Percentiles rank a stretch among this genome's conserved stretches.
Conservation (phyloP, 1,284 basidiomycete genomes). For the Sanguinoderma infundibulare region DNA sequence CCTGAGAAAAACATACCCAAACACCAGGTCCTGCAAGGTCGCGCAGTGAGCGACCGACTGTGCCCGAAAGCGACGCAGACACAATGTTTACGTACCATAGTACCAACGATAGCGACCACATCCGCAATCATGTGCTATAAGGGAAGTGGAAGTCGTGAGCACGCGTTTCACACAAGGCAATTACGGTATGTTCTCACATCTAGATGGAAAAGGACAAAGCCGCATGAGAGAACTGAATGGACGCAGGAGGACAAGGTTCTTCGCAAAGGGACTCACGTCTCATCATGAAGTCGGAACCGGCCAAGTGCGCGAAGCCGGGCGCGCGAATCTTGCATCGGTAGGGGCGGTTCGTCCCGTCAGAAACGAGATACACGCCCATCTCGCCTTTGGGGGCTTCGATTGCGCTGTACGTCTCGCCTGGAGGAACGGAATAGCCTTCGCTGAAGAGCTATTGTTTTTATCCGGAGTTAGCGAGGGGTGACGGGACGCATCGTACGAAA, state of each 20-base stretch:
- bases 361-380: conserved; percentile 97
- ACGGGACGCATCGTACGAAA: conserved; percentile 12
- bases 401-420: conserved; percentile 96
- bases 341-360: conserved; percentile 91
- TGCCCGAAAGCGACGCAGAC: background rate
- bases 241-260: conserved; percentile 2
- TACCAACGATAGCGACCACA: conserved; percentile 92
- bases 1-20: conserved; percentile 61
- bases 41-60: conserved; percentile 25
- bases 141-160: conserved; percentile 35
- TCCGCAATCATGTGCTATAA: conserved; percentile 87
- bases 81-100: conserved; percentile 67
- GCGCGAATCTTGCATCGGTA: conserved; percentile 96
- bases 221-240: conserved; percentile 12
- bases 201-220: conserved; percentile 35
- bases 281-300: conserved; percentile 95
- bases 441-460: conserved; percentile 78
- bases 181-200: conserved; percentile 52
- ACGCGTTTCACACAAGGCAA: conserved; percentile 4
- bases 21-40: conserved; percentile 65
- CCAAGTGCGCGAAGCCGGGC: conserved; percentile 92
- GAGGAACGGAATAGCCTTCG: conserved; percentile 97
- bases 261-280: conserved; percentile 60
- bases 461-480: conserved; percentile 5
- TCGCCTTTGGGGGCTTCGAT: conserved; percentile 99